Base-by-base conservation (phyloP, 2,329 filamentous ascomycete species). In the Ciborinia camelliae region DNA sequence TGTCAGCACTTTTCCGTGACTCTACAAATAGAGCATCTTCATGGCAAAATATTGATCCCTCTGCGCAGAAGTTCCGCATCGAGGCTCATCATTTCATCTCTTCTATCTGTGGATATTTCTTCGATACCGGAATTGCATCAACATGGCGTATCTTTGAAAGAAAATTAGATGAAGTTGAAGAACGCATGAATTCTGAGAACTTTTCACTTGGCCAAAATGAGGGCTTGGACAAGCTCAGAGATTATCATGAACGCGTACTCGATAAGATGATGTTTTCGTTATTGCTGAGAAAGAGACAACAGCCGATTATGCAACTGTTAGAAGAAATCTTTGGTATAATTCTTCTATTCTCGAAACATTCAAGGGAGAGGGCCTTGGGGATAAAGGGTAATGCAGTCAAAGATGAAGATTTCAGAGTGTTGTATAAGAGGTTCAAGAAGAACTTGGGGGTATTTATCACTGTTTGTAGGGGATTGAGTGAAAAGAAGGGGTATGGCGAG, bases 1-100 rank as follows among this genome's bases (percentile, higher is more conserved):
- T 89, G 14, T 86, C 87, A 62, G 82, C 86, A 66, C 80, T 92
- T 9, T 85, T 85, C 68, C 82, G 82, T 28, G 84, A 88, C 71
- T 80, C 84, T 2, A 84, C 79, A 37, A 74, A 77, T 12, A 75
- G 77, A 37, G 67, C 64, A 8, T 71, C 67, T 12, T 60, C 65
- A 15, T 69, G 67, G 62, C 73, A 75, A 62, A 64, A 51, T 10
- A 67, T 68, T 7, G 67, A 70, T 55, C 52, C 62, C 32, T 62
- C 69, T 48, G 66, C 70, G 26, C 71, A 73, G 50, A 84, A 84
- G 57, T 92, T 97, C 69, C 82, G 88, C 7, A 82, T 89, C 45
- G 90, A 96, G 73, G 88, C 91, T 0, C 87, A 91, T 62, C 89
- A 95, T 74, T 93, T 98, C 69, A 82, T 96, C 30, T 82, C 85